Percentiles rank a stretch among this genome's conserved stretches.
These are phyloP conservation scores for Aeminium ludgeri DNA, from an alignment of 495 filamentous ascomycete genomes.

Conservation along the genomic window DNA sequence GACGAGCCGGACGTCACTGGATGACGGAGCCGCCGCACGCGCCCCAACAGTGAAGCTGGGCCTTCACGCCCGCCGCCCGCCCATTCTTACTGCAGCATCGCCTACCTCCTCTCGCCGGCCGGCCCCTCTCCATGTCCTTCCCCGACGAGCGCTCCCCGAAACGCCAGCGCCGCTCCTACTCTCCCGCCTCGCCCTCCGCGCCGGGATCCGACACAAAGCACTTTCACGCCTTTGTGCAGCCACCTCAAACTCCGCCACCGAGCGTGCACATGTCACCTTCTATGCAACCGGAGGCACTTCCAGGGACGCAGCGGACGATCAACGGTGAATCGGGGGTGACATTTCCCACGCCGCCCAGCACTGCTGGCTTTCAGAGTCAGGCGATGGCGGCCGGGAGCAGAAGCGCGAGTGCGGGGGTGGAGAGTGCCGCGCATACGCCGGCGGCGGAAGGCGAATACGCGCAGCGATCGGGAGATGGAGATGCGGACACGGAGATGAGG, in stretches of 20 bases:
- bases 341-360: conserved; percentile 31
- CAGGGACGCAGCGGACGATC: conserved; percentile 16
- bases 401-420: conserved; percentile 4
- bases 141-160: conserved; percentile 16
- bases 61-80: not conserved
- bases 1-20: not conserved
- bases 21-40: not conserved
- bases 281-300: conserved; percentile 16
- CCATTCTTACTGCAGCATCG: conserved; percentile 2
- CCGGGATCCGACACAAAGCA: conserved; percentile 17
- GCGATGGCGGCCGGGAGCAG: conserved; percentile 2
- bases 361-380: conserved; percentile 14
- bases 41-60: not conserved
- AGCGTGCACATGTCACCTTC: conserved; percentile 22
- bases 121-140: conserved; percentile 3
- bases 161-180: conserved; percentile 23
- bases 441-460: conserved; percentile 1
- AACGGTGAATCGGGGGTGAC: conserved; percentile 12
- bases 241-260: conserved; percentile 26
- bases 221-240: conserved; percentile 14
- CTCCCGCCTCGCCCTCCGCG: conserved; percentile 19
- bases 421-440: conserved; percentile 6
- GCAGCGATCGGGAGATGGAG: conserved; percentile 17
- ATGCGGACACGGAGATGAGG: conserved; percentile 26
- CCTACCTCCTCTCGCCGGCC: not conserved